Base-by-base conservation (phyloP, 140 eudicot species). In the Senecio squalidus region DNA sequence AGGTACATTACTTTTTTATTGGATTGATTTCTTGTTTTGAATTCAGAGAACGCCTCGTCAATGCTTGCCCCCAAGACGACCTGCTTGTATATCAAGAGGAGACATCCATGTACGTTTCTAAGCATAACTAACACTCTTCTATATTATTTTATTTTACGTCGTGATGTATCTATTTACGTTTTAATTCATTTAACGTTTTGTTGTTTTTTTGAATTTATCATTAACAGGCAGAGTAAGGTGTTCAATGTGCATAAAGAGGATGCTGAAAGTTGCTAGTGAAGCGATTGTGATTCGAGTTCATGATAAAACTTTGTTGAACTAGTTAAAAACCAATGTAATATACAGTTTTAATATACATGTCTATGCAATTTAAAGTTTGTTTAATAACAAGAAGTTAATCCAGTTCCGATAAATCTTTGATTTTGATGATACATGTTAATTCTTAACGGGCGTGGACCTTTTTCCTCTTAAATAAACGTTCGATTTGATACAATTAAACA, bases 181-280 rank as follows among this genome's bases (percentile, higher is more conserved):
- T 51, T 51, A 9, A 14, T 51, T 25, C 14, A 4, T 0, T n/a
- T 6, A 14, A n/a, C n/a, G n/a, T 15, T 29, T 1, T 9, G 27
- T 9, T 16, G 9, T 27, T 43, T 25, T n/a, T 9, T 18, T 11
- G 10, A 6, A 26, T 5, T 49, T 15, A 3, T 14, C 4, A 20
- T 49, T 34, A 9, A 14, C 66, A 72, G 77, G 26, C 55, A 26
- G 72, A 38, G 72, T 72, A 64, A 15, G 8, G 16, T 64, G 72
- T 36, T 18, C n/a, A 56, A 55, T 25, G 49, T 72, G 29, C 44
- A 71, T 7, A 63, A 62, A 62, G n/a, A 15, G 54, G 21, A 34
- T 26, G 66, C 18, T 16, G 53, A 40, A 48, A 48, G 38, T 36
- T 72, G 72, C 66, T 34, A n/a, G 38, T 52, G 49, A n/a, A 24